These are phyloP conservation scores for Botryobasidium botryosum DNA, from an alignment of 768 basidiomycete genomes.

Conservation along the genomic window DNA sequence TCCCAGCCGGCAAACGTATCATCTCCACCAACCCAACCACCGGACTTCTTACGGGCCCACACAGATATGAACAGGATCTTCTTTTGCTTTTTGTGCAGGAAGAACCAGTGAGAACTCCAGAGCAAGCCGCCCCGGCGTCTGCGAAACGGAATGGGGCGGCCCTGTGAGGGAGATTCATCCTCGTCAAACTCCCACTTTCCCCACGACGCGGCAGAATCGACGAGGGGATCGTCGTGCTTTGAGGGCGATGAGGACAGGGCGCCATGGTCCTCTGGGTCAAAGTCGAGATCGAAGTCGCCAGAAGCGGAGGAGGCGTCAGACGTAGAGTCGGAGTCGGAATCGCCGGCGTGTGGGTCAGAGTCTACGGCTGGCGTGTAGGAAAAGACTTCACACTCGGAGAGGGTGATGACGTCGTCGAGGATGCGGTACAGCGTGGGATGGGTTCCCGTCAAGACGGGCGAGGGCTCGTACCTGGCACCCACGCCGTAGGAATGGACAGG, in stretches of 20 bases:
- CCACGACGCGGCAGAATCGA: neutral
- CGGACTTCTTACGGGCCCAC: conserved; percentile 57
- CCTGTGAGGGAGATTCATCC: neutral
- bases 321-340: conserved; percentile 19
- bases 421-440: conserved; percentile 79
- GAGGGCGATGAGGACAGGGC: conserved; percentile 33
- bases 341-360: conserved; percentile 71
- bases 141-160: neutral
- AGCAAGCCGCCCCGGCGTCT: conserved; percentile 46
- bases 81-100: conserved; percentile 83
- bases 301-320: conserved; percentile 1
- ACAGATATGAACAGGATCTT: conserved; percentile 82
- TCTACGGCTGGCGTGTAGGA: conserved; percentile 87
- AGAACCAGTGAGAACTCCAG: conserved; percentile 97
- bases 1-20: conserved; percentile 73
- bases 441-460: conserved; percentile 35
- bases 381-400: conserved; percentile 89
- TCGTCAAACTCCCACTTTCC: neutral
- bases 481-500: neutral
- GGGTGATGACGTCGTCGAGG: conserved; percentile 77
- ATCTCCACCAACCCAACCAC: conserved; percentile 8
- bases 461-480: neutral
- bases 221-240: conserved; percentile 37
- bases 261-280: conserved; percentile 36
- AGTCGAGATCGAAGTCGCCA: conserved; percentile 59